Evolutionary conservation across 2,329 filamentous ascomycete genomes (phyloP).

Genomic region (Alternaria sp.): DNA sequence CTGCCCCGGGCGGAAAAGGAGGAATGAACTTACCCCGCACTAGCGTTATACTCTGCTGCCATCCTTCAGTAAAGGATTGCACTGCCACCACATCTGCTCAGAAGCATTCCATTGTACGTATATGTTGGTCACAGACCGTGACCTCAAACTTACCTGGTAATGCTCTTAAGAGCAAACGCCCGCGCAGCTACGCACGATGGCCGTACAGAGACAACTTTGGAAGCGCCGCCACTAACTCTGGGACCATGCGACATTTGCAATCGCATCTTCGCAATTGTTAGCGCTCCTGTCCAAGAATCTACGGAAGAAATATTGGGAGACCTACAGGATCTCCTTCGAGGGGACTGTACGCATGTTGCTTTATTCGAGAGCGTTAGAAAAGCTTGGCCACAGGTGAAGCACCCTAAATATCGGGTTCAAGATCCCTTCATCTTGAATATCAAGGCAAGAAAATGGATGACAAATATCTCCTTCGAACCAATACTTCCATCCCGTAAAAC

Average conservation of each 20-base stretch:
- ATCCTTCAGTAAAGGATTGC: not conserved
- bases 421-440: no score
- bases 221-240: no score
- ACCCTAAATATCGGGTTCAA: not conserved
- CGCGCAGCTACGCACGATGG: not conserved
- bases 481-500: not conserved
- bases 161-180: not conserved
- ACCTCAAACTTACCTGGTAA: not conserved
- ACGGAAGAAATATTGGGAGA: not conserved
- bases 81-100: not conserved
- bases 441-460: no score
- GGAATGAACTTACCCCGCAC: not conserved
- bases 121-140: not conserved
- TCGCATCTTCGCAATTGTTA: fast-evolving
- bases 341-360: not conserved
- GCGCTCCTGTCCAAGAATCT: not conserved
- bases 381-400: not conserved
- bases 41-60: not conserved
- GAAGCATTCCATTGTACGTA: not conserved
- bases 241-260: not conserved
- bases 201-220: not conserved
- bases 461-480: not conserved
- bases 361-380: not conserved
- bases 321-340: not conserved
- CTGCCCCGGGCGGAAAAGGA: no score